These are phyloP conservation scores for Sugiyamaella chiloensis DNA, from an alignment of 805 yeast genomes.

Conservation along the genomic window DNA sequence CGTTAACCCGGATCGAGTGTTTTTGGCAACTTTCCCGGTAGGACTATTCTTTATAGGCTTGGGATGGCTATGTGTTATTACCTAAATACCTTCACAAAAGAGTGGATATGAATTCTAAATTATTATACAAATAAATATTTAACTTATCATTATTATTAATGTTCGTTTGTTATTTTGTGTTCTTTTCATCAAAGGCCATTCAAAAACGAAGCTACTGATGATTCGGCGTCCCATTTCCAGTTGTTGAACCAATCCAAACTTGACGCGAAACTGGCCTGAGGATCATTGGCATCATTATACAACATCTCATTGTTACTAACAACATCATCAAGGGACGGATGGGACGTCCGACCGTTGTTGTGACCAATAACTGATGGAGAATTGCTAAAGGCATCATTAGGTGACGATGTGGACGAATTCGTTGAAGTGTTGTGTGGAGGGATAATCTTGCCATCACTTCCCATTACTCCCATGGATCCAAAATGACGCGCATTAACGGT, in stretches of 20 bases:
- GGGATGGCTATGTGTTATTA: slow-evolving; percentile 65
- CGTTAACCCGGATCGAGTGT: slow-evolving; percentile 57
- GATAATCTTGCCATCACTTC: slow-evolving; percentile 19
- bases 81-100: slow-evolving; percentile 26
- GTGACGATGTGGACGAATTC: slow-evolving; percentile 5
- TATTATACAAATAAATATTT: background rate
- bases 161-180: background rate
- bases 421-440: slow-evolving; percentile 15
- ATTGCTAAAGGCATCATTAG: background rate
- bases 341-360: background rate
- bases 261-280: slow-evolving; percentile 1
- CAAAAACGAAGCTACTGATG: slow-evolving; percentile 16
- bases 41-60: slow-evolving; percentile 58
- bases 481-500: slow-evolving; percentile 48
- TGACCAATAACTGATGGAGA: slow-evolving; percentile 1
- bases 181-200: background rate
- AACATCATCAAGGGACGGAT: background rate
- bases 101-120: background rate
- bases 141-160: background rate
- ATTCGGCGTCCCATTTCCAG: slow-evolving; percentile 22
- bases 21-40: slow-evolving; percentile 64
- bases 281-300: background rate
- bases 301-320: background rate
- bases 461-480: slow-evolving; percentile 45
- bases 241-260: slow-evolving; percentile 22